phyloP scores from a whole-genome alignment of 768 basidiomycete species.

The Podaxis carcinomalis region DNA sequence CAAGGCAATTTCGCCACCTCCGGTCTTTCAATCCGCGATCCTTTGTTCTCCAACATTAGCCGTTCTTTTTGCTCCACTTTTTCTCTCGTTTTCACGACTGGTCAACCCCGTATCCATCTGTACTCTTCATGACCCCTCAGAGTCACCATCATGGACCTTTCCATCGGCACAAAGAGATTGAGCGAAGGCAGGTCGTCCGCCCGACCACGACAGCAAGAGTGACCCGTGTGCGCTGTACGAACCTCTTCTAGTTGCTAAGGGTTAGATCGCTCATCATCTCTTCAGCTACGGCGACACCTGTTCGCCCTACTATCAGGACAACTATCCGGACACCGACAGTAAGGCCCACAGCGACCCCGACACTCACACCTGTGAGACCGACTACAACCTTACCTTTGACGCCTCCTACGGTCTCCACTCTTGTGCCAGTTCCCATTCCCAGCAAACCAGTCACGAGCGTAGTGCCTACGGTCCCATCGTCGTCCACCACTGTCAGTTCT shows the following conservation, averaged over 20 bases:
- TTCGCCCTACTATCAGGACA: neutral
- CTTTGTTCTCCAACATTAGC: neutral
- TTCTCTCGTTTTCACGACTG: neutral
- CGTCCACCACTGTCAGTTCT: neutral
- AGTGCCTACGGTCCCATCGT: neutral
- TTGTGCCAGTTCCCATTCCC: neutral
- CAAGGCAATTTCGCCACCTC: neutral
- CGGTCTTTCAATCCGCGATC: constrained; percentile 5
- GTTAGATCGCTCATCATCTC: neutral
- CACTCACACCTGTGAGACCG: neutral
- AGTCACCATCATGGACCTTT: neutral
- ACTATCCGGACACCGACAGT: neutral
- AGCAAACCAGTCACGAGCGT: neutral
- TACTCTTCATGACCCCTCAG: neutral
- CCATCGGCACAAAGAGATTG: neutral
- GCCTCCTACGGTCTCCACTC: neutral
- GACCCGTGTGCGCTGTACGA: neutral
- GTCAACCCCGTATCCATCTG: neutral
- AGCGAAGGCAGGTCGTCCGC: neutral
- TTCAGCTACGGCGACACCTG: neutral
- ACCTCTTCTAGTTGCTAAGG: neutral
- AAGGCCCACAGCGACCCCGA: neutral
- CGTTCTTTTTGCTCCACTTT: neutral
- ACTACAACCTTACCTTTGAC: neutral
- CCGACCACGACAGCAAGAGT: neutral